Percentiles rank a stretch among this genome's conserved stretches.
phyloP scores from a whole-genome alignment of 306 rosid species.

The Begonia loranthoides region DNA sequence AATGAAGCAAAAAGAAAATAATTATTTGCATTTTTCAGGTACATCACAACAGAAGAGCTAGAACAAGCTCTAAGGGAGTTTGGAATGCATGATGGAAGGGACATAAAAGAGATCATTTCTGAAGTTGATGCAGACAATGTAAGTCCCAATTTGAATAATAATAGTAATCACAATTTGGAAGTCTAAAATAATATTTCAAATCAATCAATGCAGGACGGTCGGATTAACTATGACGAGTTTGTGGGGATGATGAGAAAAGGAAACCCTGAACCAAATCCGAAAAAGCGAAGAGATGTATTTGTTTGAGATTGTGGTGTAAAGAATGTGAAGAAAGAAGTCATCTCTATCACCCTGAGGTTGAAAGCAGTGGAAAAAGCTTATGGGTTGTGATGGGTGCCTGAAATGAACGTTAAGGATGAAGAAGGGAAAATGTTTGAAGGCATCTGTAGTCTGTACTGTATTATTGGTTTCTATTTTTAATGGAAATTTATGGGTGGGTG shows the following conservation, averaged over 20 bases:
- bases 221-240: conserved; percentile 86
- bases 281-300: conserved; percentile 53
- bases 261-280: conserved; percentile 45
- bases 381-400: too few species aligned
- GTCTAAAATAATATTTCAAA: too few species aligned
- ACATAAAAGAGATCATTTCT: conserved; percentile 62
- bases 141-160: conserved; percentile 10
- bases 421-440: too few species aligned
- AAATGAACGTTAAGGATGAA: too few species aligned
- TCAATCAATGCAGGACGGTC: conserved; percentile 53
- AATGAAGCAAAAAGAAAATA: too few species aligned
- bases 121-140: conserved; percentile 87
- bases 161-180: too few species aligned
- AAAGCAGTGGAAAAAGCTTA: too few species aligned
- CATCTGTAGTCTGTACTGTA: too few species aligned
- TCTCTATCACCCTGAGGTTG: too few species aligned
- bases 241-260: conserved; percentile 98
- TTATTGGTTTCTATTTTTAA: too few species aligned
- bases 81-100: conserved; percentile 85
- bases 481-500: too few species aligned
- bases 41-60: conserved; percentile 71
- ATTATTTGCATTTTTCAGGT: conserved; percentile 21
- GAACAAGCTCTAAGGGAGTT: conserved; percentile 83
- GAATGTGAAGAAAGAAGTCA: too few species aligned
- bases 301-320: conserved; percentile 12